These are phyloP conservation scores for Rhamnella rubrinervis DNA, from an alignment of 331 rosid genomes.

Conservation along the genomic window DNA sequence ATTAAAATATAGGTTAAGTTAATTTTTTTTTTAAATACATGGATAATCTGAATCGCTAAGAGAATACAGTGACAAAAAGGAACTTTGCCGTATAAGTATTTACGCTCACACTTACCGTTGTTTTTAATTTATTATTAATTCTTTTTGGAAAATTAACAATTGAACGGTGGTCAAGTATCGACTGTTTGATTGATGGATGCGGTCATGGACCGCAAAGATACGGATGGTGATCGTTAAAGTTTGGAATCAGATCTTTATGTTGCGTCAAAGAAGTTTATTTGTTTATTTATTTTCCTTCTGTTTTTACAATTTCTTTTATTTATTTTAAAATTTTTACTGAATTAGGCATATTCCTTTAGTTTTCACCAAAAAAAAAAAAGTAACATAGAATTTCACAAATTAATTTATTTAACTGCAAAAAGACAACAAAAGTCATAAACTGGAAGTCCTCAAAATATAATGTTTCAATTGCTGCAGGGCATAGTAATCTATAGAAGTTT, in stretches of 20 bases:
- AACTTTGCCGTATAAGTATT: background rate
- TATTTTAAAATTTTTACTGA: background rate
- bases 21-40: no score
- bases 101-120: background rate
- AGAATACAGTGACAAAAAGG: background rate
- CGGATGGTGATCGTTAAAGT: slow-evolving; percentile 26
- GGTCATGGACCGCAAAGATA: background rate
- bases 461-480: no score
- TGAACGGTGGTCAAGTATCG: slow-evolving; percentile 18
- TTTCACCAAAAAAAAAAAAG: no score
- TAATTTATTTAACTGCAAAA: no score
- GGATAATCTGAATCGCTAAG: no score
- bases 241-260: slow-evolving; percentile 53
- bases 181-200: background rate
- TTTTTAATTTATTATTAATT: background rate
- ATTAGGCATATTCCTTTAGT: no score
- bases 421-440: no score
- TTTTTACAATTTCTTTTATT: background rate
- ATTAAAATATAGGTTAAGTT: no score
- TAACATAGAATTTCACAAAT: no score
- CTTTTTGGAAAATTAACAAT: background rate
- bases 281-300: background rate
- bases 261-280: slow-evolving; percentile 21
- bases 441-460: no score
- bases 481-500: no score